A percentile compares a stretch with the other conserved stretches of the same genome.
Conservation (phyloP, 768 basidiomycete species). For the Leucocoprinus leucothites region DNA sequence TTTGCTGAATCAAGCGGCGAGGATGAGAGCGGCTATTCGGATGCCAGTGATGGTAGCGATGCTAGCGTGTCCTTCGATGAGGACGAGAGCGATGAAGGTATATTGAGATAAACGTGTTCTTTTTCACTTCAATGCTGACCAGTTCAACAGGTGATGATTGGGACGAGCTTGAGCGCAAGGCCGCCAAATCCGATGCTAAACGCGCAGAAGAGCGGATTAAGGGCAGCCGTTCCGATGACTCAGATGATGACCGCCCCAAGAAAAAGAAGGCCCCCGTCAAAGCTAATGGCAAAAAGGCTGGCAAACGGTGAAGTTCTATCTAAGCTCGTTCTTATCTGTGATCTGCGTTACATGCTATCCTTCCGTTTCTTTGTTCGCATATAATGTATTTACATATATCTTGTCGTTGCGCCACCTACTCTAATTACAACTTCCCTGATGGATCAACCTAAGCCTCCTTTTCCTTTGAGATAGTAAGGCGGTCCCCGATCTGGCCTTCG, state of each 20-base stretch:
- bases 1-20: conserved; percentile 51
- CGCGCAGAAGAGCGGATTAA: conserved; percentile 38
- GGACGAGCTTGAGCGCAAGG: conserved; percentile 93
- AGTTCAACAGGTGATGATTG: conserved; percentile 79
- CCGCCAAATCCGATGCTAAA: conserved; percentile 69
- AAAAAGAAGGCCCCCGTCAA: conserved; percentile 42
- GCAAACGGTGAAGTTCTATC: conserved; percentile 33
- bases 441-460: conserved; percentile 3
- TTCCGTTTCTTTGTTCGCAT: conserved; percentile 11
- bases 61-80: conserved; percentile 61
- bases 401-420: conserved; percentile 7
- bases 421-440: background rate
- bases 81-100: conserved; percentile 64
- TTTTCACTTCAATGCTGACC: background rate
- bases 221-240: conserved; percentile 49
- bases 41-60: conserved; percentile 60
- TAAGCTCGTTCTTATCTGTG: background rate
- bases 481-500: conserved; percentile 26
- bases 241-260: conserved; percentile 45
- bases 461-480: conserved; percentile 3
- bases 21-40: conserved; percentile 66
- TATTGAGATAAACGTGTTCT: conserved; percentile 15
- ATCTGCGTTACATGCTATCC: conserved; percentile 4
- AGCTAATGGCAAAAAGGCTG: conserved; percentile 42
- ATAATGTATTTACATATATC: conserved; percentile 9